phyloP scores from a whole-genome alignment of 805 yeast genomes.

The Myxozyma neglecta region DNA sequence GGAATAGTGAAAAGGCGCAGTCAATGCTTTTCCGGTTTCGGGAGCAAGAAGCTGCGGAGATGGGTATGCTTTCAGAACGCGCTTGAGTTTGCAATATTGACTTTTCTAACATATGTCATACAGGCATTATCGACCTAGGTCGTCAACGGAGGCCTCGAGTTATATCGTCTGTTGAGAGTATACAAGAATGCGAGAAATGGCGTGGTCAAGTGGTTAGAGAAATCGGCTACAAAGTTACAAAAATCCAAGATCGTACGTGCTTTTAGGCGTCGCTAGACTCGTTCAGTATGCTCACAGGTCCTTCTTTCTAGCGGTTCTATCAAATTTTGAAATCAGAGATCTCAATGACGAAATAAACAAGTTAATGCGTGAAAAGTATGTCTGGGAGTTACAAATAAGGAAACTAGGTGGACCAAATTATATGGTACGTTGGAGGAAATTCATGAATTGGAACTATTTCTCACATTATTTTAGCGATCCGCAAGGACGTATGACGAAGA shows the following conservation, averaged over 20 bases:
- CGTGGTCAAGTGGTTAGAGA: conserved; percentile 62
- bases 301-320: conserved; percentile 41
- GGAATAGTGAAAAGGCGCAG: conserved; percentile 75
- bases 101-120: neutral
- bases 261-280: conserved; percentile 5
- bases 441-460: neutral
- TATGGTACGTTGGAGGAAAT: conserved; percentile 36
- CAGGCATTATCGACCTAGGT: conserved; percentile 52
- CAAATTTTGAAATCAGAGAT: conserved; percentile 66
- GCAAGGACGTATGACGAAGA: conserved; percentile 31
- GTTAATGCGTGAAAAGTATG: conserved; percentile 61
- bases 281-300: neutral
- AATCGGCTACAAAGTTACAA: conserved; percentile 58
- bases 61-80: conserved; percentile 43
- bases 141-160: conserved; percentile 61
- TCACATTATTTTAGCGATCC: conserved; percentile 17
- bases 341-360: conserved; percentile 72
- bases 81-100: too few species aligned
- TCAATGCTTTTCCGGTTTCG: conserved; percentile 66
- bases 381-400: conserved; percentile 77
- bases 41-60: conserved; percentile 57
- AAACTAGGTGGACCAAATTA: conserved; percentile 75
- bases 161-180: conserved; percentile 51
- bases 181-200: conserved; percentile 73
- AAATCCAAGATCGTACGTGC: conserved; percentile 57